Conservation (phyloP, 1,139 yeast genomes). For the Lodderomyces oxycetoniae region DNA sequence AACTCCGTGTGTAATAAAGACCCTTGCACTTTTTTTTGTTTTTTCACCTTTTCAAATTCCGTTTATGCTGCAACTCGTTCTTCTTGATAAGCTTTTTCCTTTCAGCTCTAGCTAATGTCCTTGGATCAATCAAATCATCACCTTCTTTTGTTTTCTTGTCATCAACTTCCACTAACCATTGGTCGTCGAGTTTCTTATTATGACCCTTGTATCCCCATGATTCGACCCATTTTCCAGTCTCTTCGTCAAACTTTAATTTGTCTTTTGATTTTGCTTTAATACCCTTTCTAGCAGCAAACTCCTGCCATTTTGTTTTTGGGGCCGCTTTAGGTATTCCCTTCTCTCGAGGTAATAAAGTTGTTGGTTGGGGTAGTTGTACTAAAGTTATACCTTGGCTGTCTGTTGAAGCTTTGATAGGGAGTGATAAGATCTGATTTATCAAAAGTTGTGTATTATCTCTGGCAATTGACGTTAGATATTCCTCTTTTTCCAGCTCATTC, state of each 20-base stretch:
- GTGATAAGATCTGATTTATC: conserved; percentile 81
- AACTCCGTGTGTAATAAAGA: no score
- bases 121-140: conserved; percentile 80
- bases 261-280: conserved; percentile 85
- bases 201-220: conserved; percentile 98
- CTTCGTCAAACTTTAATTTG: conserved; percentile 87
- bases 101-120: conserved; percentile 73
- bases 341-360: conserved; percentile 85
- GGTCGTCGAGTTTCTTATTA: conserved; percentile 80
- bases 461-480: conserved; percentile 60
- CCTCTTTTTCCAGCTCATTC: conserved; percentile 56
- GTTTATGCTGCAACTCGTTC: conserved; percentile 82
- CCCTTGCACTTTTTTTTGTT: no score
- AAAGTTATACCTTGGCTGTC: conserved; percentile 77
- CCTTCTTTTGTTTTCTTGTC: conserved; percentile 48
- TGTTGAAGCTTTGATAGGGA: conserved; percentile 80
- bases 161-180: conserved; percentile 95
- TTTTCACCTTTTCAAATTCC: conserved; percentile 65
- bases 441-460: conserved; percentile 91
- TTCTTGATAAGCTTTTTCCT: conserved; percentile 82
- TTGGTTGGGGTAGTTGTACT: conserved; percentile 80
- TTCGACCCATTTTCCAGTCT: conserved; percentile 89
- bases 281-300: conserved; percentile 93
- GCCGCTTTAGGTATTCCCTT: conserved; percentile 91
- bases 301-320: conserved; percentile 94